phyloP scores from a whole-genome alignment of 1,284 basidiomycete species.

The Ceraceosorus guamensis region DNA sequence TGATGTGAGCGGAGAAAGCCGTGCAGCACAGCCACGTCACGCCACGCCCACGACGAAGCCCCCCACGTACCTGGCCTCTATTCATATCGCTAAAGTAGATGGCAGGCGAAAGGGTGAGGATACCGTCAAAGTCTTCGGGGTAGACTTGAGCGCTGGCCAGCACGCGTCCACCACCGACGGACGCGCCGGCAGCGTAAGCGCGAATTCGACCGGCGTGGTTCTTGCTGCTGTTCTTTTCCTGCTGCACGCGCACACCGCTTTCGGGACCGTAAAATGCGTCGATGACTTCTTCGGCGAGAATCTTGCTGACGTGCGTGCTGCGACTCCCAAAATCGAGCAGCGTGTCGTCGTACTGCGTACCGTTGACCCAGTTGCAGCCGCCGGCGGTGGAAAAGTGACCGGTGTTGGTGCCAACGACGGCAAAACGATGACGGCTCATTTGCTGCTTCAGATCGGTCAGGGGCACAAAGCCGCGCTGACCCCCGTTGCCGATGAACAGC shows the following conservation, averaged over 20 bases:
- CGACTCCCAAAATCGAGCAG: constrained; percentile 11
- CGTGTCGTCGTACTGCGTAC: constrained; percentile 13
- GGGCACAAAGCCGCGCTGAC: constrained; percentile 14
- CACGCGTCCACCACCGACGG: constrained; percentile 40
- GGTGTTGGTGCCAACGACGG: constrained; percentile 13
- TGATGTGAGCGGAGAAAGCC: no score
- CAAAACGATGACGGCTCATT: constrained; percentile 12
- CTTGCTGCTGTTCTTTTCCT: no score
- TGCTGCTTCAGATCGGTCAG: constrained; percentile 9
- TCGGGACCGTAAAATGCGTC: constrained; percentile 14
- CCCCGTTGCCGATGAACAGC: constrained; percentile 15
- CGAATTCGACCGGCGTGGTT: not conserved
- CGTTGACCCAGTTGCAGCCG: constrained; percentile 13
- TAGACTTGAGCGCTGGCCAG: constrained; percentile 25
- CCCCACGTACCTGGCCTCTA: constrained; percentile 8
- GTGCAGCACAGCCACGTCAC: no score
- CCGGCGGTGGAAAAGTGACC: constrained; percentile 13
- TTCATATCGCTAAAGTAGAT: constrained; percentile 32
- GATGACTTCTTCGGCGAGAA: constrained; percentile 11
- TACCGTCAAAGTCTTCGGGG: constrained; percentile 46
- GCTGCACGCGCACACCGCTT: not conserved
- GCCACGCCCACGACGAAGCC: no score
- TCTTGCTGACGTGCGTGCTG: constrained; percentile 10
- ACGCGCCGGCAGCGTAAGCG: constrained; percentile 31
- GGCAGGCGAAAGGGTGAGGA: constrained; percentile 45